Evolutionary conservation across 2,329 filamentous ascomycete genomes (phyloP), one percentile per base, ranked within the genome.

Genomic region (Fusarium papillatum): DNA sequence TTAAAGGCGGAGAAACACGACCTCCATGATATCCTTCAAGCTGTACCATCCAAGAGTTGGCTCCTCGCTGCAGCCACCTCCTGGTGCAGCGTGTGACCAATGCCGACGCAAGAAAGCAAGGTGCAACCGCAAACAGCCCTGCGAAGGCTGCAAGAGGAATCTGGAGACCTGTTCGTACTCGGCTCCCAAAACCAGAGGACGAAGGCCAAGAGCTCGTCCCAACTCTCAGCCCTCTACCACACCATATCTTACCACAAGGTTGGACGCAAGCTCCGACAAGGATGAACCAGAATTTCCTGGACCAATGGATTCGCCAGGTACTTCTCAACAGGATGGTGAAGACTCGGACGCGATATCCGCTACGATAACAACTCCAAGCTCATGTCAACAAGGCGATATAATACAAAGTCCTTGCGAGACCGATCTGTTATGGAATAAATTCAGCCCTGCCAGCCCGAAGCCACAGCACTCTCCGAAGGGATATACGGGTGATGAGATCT

Each of bases 91-190:
- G 43, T 70, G 68, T 55, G 68, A 70, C 39, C 68, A 70, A 22
- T 70, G 68, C 19, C 68, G 68, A 11, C 68, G 64, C 39, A 67
- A 50, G 19, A 70, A 70, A 55, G 68, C 68, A 38, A 70, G 60
- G 11, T 70, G 68, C 26, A 67, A 70, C 31, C 68, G 68, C 13
- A n/a, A 70, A 55, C 39, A 62, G 31, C 68, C 68, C 16, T 70
- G 68, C 26, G 34, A 63, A 31, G 31, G 19, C 19, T 70, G 68
- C 50, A 43, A 17, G 13, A 70, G 24, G 36, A 62, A 29, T 16
- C 43, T 57, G 19, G 55, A 39, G 55, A 16, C 31, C 13, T 70
- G 68, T 38, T 64, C 64, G 16, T 70, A 70, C 41, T n/a, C 64
- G 38, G 31, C 29, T 14, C 64, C 64, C 14, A 66, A 66, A 11